Percentiles rank a stretch among this genome's conserved stretches.
Evolutionary conservation across 75 land plant species (phyloP).

Genomic region (Pinus taeda): DNA sequence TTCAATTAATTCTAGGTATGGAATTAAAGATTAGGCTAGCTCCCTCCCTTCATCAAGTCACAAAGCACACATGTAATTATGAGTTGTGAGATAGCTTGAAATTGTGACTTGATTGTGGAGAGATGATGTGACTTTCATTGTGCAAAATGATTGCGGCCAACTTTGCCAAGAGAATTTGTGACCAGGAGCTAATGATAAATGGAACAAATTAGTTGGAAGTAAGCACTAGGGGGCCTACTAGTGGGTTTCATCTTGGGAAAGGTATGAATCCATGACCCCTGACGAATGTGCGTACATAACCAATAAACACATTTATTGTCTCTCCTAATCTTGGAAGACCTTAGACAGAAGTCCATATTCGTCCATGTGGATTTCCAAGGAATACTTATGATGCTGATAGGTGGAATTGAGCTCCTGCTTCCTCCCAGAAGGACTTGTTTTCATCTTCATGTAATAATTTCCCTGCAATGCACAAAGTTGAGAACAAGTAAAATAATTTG

Average conservation of each 20-base stretch:
- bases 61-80: too few relatives aligned
- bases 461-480: constrained; percentile 77
- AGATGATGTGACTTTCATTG: too few relatives aligned
- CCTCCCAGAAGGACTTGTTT: constrained; percentile 65
- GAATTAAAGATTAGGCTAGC: too few relatives aligned
- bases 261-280: constrained; percentile 52
- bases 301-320: neutral
- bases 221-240: constrained; percentile 20
- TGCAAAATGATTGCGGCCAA: too few relatives aligned
- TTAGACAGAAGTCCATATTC: too few relatives aligned
- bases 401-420: constrained; percentile 68
- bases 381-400: constrained; percentile 68
- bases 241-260: constrained; percentile 60
- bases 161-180: too few relatives aligned
- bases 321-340: neutral
- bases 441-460: constrained; percentile 47
- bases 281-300: constrained; percentile 34
- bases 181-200: constrained; percentile 52
- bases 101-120: too few relatives aligned
- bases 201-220: constrained; percentile 50
- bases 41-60: too few relatives aligned
- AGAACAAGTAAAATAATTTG: constrained; percentile 84
- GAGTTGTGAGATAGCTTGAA: too few relatives aligned
- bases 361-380: constrained; percentile 42
- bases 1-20: too few relatives aligned